These are phyloP conservation scores for Metschnikowia borealis DNA, from an alignment of 805 yeast species.

Conservation along the genomic window DNA sequence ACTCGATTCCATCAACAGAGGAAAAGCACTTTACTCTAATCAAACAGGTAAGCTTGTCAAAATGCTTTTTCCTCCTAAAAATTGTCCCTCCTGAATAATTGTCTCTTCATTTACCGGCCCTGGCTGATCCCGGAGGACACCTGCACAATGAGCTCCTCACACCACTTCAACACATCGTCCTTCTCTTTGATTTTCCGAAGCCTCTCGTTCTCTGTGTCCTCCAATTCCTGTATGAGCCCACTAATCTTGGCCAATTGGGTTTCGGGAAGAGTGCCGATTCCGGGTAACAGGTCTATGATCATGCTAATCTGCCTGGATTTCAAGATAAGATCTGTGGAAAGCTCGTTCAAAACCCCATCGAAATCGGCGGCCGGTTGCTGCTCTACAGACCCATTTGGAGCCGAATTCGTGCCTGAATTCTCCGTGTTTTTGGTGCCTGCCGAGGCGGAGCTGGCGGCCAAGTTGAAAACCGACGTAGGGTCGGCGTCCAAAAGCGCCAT, in stretches of 20 bases:
- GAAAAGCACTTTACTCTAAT: slow-evolving; percentile 17
- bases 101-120: neutral
- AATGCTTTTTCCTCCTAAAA: no score
- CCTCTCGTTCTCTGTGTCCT: slow-evolving; percentile 56
- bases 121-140: slow-evolving; percentile 54
- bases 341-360: slow-evolving; percentile 59
- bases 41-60: slow-evolving; percentile 31
- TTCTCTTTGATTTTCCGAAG: slow-evolving; percentile 56
- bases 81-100: no score
- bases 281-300: slow-evolving; percentile 86
- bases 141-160: slow-evolving; percentile 61
- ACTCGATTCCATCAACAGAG: slow-evolving; percentile 21
- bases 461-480: slow-evolving; percentile 61
- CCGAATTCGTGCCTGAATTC: slow-evolving; percentile 16
- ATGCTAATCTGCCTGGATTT: slow-evolving; percentile 84
- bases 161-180: slow-evolving; percentile 55
- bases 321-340: slow-evolving; percentile 78
- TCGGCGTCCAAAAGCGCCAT: slow-evolving; percentile 49
- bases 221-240: slow-evolving; percentile 57
- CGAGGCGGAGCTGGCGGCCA: slow-evolving; percentile 53
- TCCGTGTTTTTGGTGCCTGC: slow-evolving; percentile 29
- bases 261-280: slow-evolving; percentile 78
- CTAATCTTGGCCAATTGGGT: slow-evolving; percentile 67
- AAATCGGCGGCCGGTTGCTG: slow-evolving; percentile 16
- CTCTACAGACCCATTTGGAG: slow-evolving; percentile 11